Evolutionary conservation across 352 stramenopile species (phyloP), one percentile per base, ranked within the genome.

Genomic region (Peronospora destructor): DNA sequence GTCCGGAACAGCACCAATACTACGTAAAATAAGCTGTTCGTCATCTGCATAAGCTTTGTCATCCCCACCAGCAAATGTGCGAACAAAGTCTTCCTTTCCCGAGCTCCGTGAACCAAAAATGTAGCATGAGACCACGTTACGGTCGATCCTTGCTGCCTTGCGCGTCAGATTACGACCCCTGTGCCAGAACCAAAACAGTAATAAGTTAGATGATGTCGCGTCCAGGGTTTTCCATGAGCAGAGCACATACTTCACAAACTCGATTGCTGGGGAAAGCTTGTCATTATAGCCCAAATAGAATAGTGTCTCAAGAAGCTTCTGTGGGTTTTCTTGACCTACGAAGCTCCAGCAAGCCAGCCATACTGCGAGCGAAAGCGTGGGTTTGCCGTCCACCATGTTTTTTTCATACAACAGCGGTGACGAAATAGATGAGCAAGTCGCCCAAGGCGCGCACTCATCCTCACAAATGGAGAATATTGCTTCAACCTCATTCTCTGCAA

Each of bases 231-330:
- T 45, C 7, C 17, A 29, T 12, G 21, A 28, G n/a, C n/a, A n/a
- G 6, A 14, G 13, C 3, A 76, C 67, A 32, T 62, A 81, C 70
- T 79, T 81, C 26, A 76, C 70, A 40, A 87, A 72, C 35, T 91
- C 72, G 17, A 93, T 43, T 8, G 77, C 82, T 0, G 73, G 71
- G 13, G 61, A 68, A 28, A 77, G 42, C 41, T 88, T 87, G 56
- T 87, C 73, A 52, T 89, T 79, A 50, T 84, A 90, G n/a, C 82
- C 82, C 35, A 93, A 47, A 49, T 86, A 91, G 55, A 87, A 93
- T 4, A 93, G 53, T 16, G 76, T 81, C 56, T 87, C 77, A 32
- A 93, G 67, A 29, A 85, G 56, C 40, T 85, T 78, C 17, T 75
- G 64, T 7, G 82, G 77, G 48, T 88, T 88, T 46, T 87, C 79